phyloP scores from a whole-genome alignment of 768 basidiomycete genomes.

The Holtermannia corniformis region DNA sequence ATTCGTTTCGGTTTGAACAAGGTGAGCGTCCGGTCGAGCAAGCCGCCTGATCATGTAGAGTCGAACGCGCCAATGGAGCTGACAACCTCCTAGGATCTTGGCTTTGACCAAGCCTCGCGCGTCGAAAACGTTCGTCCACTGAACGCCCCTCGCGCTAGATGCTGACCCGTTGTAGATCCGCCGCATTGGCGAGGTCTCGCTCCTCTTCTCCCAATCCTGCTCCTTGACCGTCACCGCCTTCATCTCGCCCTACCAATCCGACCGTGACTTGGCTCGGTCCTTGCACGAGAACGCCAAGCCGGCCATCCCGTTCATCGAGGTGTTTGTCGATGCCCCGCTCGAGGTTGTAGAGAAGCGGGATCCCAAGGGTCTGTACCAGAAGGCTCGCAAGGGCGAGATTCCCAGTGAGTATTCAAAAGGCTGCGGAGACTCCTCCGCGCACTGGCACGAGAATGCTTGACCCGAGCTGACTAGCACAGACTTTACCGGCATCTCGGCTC shows the following conservation, averaged over 20 bases:
- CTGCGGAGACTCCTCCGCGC: neutral
- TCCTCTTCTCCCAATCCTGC: slow-evolving; percentile 80
- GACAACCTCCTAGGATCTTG: slow-evolving; percentile 20
- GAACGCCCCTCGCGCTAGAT: too few relatives aligned
- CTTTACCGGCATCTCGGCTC: slow-evolving; percentile 95
- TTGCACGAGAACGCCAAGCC: slow-evolving; percentile 60
- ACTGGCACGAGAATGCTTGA: neutral
- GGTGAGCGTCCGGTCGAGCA: slow-evolving; percentile 19
- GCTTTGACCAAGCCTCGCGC: slow-evolving; percentile 33
- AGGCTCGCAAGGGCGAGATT: slow-evolving; percentile 88
- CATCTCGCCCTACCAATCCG: slow-evolving; percentile 92
- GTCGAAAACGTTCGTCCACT: slow-evolving; percentile 33
- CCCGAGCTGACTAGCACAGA: slow-evolving; percentile 48
- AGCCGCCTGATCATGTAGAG: neutral
- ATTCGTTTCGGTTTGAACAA: slow-evolving; percentile 93
- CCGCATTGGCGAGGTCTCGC: slow-evolving; percentile 93
- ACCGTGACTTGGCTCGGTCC: slow-evolving; percentile 70
- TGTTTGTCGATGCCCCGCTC: slow-evolving; percentile 88
- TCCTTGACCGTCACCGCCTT: slow-evolving; percentile 87
- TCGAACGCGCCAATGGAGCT: neutral
- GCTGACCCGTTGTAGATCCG: slow-evolving; percentile 65
- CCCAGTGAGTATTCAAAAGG: slow-evolving; percentile 54
- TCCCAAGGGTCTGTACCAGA: slow-evolving; percentile 96
- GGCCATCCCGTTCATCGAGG: slow-evolving; percentile 74
- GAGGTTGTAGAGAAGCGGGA: slow-evolving; percentile 80